Evolutionary conservation across 441 rosid genomes (phyloP).

Genomic region (Gossypium gossypioides): DNA sequence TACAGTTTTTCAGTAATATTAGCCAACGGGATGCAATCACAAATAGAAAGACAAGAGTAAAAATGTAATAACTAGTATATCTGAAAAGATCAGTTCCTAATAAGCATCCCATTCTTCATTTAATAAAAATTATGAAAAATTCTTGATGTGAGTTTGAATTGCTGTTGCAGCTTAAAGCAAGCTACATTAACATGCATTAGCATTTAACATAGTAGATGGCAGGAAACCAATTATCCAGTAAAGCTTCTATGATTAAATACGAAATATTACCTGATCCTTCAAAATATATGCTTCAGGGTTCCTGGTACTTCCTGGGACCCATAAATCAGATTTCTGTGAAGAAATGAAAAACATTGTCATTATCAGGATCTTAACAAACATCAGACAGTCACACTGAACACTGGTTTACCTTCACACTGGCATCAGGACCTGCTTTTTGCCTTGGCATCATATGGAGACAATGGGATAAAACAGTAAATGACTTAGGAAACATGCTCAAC

Average conservation of each 20-base stretch:
- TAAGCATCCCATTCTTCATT: not conserved
- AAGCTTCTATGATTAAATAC: not conserved
- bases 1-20: not conserved
- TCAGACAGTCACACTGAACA: not conserved
- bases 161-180: not conserved
- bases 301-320: constrained; percentile 62
- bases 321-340: constrained; percentile 47
- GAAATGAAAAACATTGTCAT: constrained; percentile 7
- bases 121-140: not conserved
- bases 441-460: constrained; percentile 88
- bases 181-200: not conserved
- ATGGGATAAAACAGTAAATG: constrained; percentile 51
- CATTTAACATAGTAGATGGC: not conserved
- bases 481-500: constrained; percentile 60
- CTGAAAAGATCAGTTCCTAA: not conserved
- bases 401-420: constrained; percentile 35
- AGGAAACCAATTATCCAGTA: not conserved
- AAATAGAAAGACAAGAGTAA: not conserved
- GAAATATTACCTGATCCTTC: constrained; percentile 63
- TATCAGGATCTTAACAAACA: not conserved
- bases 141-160: not conserved
- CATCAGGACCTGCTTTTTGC: constrained; percentile 46
- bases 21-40: not conserved
- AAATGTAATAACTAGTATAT: not conserved
- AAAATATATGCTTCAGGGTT: constrained; percentile 60